Base-by-base conservation (phyloP, 331 rosid species). In the Stylosanthes scabra region DNA sequence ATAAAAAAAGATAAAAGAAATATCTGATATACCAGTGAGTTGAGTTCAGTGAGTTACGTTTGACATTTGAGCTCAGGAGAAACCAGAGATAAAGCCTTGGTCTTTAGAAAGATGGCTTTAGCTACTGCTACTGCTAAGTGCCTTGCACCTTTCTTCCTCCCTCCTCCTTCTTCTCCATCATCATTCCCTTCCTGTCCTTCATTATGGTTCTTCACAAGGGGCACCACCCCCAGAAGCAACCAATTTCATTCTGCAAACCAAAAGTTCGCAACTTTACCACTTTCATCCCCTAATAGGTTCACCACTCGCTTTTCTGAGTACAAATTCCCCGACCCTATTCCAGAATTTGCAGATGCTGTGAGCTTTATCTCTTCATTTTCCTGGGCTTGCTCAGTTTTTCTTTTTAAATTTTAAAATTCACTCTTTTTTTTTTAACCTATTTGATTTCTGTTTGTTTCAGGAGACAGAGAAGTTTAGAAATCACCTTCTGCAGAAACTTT, bases 261-360 rank as follows among this genome's bases (percentile, higher is more conserved):
- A 11, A 81, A 73, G 51, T 13, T 60, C 11, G 20, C 64, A 66
- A 70, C 79, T 63, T 63, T 70, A 41, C 80, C 78, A 27, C 51
- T 55, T 59, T 68, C 85, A n/a, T 75, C 80, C 76, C 9, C 65
- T 0, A 71, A 77, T 51, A 54, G 47, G 54, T 77, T 75, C 42
- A 31, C 78, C 64, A 84, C 85, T 74, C 84, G 72, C 66, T 95
- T 93, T 16, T 74, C 91, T 0, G 95, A 91, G 50, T 94, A 94
- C 91, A 90, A 88, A 79, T 91, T 94, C 66, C 99, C 99, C 12
- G 93, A 94, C 83, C 99, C 97, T 51, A 94, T 94, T 87, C 97
- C 97, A 12, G 88, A 86, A 75, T 94, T 94, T 8, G 97, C 97
- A 10, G 84, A 83, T 79, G 77, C 91, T 0, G 99, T 89, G 45